Evolutionary conservation across 495 filamentous ascomycete species (phyloP), one percentile per base, ranked within the genome.

Genomic region (Penicillium maclennaniae): DNA sequence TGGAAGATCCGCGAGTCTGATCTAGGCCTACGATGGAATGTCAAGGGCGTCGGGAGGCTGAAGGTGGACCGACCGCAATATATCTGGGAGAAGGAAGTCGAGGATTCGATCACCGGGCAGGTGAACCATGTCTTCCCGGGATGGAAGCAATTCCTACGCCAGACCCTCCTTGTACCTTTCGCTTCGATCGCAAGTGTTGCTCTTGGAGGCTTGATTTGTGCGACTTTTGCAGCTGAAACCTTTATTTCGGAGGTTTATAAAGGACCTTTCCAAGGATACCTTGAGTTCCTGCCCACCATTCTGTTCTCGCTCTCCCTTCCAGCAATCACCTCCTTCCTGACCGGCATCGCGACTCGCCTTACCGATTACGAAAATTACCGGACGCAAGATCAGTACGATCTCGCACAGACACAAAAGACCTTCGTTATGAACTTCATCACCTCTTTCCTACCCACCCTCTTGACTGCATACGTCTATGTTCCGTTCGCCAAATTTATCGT

Each of bases 361-460:
- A 96, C 87, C 17, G 79, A 93, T 17, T 82, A 82, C 51, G 93
- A 98, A 55, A 98, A 98, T 65, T 93, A 96, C 70, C 87, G 92
- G 57, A 96, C 90, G 0, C 76, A 83, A 23, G 88, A 89, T 52
- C 78, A 83, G 16, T 89, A 96, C 60, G 85, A 93, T 54, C 77
- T 84, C 4, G 85, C 91, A 1, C 82, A 96, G 61, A 91, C 91
- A 3, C 79, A 84, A 49, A 98, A 98, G 72, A 84, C 91, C 12
- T 97, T 98, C 62, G 82, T 97, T 15, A 80, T 98, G 65, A 95
- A 96, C 72, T 95, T 97, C 65, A 93, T 98, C 69, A 96, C 89
- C 15, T 91, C 92, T 0, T 98, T 96, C 64, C 80, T 96, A 4
- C 87, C 89, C 0, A 87, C 96, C 28, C 86, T 96, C 67, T 77